Evolutionary conservation across 805 yeast genomes (phyloP).

Genomic region (Pichia cephalocereana): DNA sequence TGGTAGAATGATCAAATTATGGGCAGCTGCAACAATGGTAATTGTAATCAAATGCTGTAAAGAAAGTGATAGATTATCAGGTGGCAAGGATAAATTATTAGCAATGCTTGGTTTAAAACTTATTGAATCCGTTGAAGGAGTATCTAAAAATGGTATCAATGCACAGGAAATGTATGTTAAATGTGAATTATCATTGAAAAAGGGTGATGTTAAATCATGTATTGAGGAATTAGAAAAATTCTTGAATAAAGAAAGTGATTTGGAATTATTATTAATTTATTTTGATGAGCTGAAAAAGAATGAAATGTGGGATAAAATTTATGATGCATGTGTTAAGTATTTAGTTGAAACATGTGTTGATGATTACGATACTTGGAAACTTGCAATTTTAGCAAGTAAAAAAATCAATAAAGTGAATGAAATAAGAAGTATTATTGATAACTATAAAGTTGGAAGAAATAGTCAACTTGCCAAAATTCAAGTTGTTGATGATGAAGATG

Average conservation of each 20-base stretch:
- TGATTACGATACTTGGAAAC: slow-evolving; percentile 72
- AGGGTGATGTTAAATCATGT: slow-evolving; percentile 28
- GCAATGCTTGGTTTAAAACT: slow-evolving; percentile 54
- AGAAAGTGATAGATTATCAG: slow-evolving; percentile 23
- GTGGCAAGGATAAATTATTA: slow-evolving; percentile 41
- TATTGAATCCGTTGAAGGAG: slow-evolving; percentile 27
- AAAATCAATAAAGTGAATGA: slow-evolving; percentile 28
- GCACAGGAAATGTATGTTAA: slow-evolving; percentile 63
- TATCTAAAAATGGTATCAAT: slow-evolving; percentile 27
- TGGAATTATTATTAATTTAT: slow-evolving; percentile 53
- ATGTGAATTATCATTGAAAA: slow-evolving; percentile 37
- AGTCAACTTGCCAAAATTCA: slow-evolving; percentile 46
- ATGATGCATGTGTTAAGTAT: slow-evolving; percentile 29
- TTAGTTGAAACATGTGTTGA: slow-evolving; percentile 46
- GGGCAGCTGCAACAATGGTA: slow-evolving; percentile 51
- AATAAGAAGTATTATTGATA: slow-evolving; percentile 23
- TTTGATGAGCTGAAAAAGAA: slow-evolving; percentile 36
- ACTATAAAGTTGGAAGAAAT: slow-evolving; percentile 41
- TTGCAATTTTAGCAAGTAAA: slow-evolving; percentile 37
- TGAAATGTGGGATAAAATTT: slow-evolving; percentile 37
- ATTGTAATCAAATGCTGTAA: slow-evolving; percentile 29
- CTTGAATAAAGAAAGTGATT: slow-evolving; percentile 35
- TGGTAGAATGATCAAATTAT: slow-evolving; percentile 32
- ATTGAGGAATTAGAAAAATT: slow-evolving; percentile 24
- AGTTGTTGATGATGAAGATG: slow-evolving; percentile 8